Evolutionary conservation across 176 grass and related monocot species (phyloP).

Genomic region (Oryza glaberrima): DNA sequence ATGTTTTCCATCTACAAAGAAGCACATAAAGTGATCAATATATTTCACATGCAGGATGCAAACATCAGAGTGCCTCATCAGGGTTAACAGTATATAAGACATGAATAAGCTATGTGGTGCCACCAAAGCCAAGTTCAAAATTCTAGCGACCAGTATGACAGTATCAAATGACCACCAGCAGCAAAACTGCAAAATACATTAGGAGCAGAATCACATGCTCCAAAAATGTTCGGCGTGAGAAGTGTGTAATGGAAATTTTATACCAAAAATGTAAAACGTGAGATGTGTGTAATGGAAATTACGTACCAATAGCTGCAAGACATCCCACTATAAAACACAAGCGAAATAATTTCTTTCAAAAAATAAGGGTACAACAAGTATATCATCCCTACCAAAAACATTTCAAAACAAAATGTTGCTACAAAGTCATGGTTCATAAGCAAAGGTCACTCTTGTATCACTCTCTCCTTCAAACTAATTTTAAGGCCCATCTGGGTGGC

Average conservation of each 20-base stretch:
- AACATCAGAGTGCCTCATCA: conserved; percentile 16
- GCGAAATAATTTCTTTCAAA: not conserved
- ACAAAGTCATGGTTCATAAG: not conserved
- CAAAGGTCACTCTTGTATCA: not conserved
- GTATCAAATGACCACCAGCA: not conserved
- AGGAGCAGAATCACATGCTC: not conserved
- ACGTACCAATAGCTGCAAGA: not conserved
- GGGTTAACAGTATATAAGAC: not conserved
- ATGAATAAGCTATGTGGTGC: conserved; percentile 30
- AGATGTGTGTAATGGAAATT: not conserved
- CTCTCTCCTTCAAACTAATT: too few species aligned
- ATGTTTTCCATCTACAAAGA: conserved; percentile 89
- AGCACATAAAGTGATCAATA: conserved; percentile 12
- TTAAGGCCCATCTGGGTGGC: too few species aligned
- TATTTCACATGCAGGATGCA: conserved; percentile 5
- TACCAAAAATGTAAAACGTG: not conserved
- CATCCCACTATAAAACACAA: not conserved
- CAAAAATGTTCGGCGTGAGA: conserved; percentile 17
- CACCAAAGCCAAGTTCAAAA: conserved; percentile 7
- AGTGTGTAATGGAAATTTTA: not conserved
- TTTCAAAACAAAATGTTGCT: not conserved
- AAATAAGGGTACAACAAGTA: conserved; percentile 15
- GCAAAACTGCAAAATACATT: not conserved
- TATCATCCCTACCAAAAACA: conserved; percentile 6
- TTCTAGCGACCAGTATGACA: not conserved